These are phyloP conservation scores for Periglandula ipomoeae DNA, from an alignment of 2,329 filamentous ascomycete genomes.

Conservation along the genomic window DNA sequence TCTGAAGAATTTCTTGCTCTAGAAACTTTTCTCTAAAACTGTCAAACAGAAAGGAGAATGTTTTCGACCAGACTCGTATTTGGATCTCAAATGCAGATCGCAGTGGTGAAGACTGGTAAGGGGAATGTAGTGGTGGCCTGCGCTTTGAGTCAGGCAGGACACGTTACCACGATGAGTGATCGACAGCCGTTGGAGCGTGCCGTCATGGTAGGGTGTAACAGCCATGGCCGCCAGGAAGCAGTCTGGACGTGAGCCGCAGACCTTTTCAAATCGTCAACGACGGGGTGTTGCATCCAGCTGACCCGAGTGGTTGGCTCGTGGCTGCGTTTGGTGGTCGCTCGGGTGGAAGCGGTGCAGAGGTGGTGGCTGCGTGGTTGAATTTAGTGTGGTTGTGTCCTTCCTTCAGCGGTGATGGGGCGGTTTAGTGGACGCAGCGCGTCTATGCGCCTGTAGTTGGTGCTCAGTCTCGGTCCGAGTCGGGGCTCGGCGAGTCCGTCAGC, in stretches of 20 bases:
- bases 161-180: neutral
- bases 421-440: neutral
- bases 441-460: neutral
- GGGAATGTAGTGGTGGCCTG: neutral
- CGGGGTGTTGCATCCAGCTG: neutral
- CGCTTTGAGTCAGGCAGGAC: neutral
- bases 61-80: too few relatives aligned
- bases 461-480: slow-evolving; percentile 12
- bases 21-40: neutral
- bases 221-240: too few relatives aligned
- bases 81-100: too few relatives aligned
- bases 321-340: neutral
- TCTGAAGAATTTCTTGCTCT: too few relatives aligned
- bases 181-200: neutral
- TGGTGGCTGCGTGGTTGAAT: too few relatives aligned
- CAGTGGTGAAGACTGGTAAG: neutral
- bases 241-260: too few relatives aligned
- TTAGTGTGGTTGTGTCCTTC: neutral
- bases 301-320: too few relatives aligned
- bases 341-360: too few relatives aligned
- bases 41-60: neutral
- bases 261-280: too few relatives aligned
- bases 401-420: neutral
- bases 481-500: slow-evolving; percentile 8
- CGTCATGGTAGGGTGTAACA: neutral